Base-by-base conservation (phyloP, 768 basidiomycete genomes). In the Rhizopogon salebrosus region DNA sequence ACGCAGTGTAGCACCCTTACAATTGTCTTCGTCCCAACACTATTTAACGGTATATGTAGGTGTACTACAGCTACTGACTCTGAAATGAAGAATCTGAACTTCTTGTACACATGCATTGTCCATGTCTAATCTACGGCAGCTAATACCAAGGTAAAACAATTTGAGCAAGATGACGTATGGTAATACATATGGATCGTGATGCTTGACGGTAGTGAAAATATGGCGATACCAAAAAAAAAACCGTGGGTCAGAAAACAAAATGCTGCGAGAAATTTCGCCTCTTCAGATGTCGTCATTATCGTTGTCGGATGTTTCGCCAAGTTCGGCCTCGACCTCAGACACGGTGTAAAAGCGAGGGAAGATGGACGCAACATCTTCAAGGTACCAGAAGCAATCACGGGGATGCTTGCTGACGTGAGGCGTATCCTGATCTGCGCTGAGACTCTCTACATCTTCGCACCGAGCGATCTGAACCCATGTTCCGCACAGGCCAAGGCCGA, bases 311-410 rank as follows among this genome's bases (percentile, higher is more conserved):
- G 45, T 46, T 14, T 34, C 29, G 22, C 22, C 45, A 5, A 46
- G 45, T 14, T 50, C 57, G 22, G 41, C 34, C 14, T 39, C 37
- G 14, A 41, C 35, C 16, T 57, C 54, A 1, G 39, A 59, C 38
- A 64, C 69, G 13, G 57, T 60, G 60, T 75, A 72, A 52, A 73
- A 86, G 54, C 82, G 83, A 6, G 83, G 77, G 23, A 83, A 59
- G 16, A 70, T 72, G 54, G 75, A 69, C 37, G 72, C 66, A 42
- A 84, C 37, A 31, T 75, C 72, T 57, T 85, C 81, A 36, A 80
- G 67, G 61, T 84, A 86, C 84, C 84, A 85, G 56, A 69, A 81
- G 42, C 62, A 61, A 26, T 58, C 65, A 16, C 57, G 43, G 6
- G 49, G 41, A 23, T 56, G 57, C 6, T 40, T 52, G 26, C 41